Base-by-base conservation (phyloP, 352 stramenopile species). In the Globisporangium nodosum region DNA sequence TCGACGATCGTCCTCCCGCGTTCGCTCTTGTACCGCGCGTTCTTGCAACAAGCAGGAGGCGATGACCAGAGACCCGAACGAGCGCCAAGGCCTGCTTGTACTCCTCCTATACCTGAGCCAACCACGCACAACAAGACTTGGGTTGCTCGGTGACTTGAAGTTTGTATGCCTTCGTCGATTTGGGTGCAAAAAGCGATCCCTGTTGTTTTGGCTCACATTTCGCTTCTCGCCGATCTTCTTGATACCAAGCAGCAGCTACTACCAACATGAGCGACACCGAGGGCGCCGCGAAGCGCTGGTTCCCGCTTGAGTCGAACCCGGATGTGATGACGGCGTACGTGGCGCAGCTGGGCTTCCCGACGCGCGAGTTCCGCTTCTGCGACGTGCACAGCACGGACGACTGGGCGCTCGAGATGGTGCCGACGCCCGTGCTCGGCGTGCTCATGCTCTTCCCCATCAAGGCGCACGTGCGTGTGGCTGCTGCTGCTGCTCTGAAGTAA, bases 361-460 rank as follows among this genome's bases (percentile, higher is more conserved):
- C 84, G 1, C 47, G 20, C 37, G 57, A 63, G 2, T 97, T 89
- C 69, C 86, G 82, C 65, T 98, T 98, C 63, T 88, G 80, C 47
- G 96, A 99, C 76, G 90, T 99, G 40, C 90, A 98, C 53, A 97
- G 85, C 67, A 98, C 90, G 3, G 96, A 99, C 66, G 90, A 98
- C 50, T 98, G 96, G 96, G 96, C 96, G 18, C 71, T 98, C 43
- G 92, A 91, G 18, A 98, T 99, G 95, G 94, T 99, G 54, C 88
- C 94, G 20, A 75, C 81, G 56, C 96, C 96, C 6, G 94, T 98
- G 1, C 72, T 90, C 27, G 96, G 78, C 31, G 92, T 99, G 49
- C 68, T 98, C 54, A 95, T 98, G 78, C 83, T 98, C 24, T 98
- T 98, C 73, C 96, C 96, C 7, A 94, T 98, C 65, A 98, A 96